Percentiles rank a stretch among this genome's conserved stretches.
These are phyloP conservation scores for Aspergillus nanangensis DNA, from an alignment of 495 filamentous ascomycete species.

Conservation along the genomic window DNA sequence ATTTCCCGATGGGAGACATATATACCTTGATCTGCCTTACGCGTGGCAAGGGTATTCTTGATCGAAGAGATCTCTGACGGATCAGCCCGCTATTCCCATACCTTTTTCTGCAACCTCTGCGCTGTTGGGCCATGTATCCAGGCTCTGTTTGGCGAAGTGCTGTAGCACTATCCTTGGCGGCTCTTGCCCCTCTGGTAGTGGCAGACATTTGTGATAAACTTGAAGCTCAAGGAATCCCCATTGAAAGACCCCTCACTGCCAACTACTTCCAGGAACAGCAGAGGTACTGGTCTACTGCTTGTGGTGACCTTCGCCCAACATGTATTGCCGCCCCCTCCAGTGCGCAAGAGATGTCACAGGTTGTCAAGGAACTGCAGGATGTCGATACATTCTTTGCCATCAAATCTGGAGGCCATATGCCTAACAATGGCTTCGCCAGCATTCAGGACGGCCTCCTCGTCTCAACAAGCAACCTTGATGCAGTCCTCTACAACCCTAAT, in stretches of 20 bases:
- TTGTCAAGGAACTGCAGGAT: conserved; percentile 34
- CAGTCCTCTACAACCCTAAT: conserved; percentile 28
- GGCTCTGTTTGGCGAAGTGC: conserved; percentile 15
- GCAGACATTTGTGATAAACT: conserved; percentile 37
- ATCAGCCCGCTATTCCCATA: too few relatives aligned
- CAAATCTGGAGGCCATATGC: conserved; percentile 43
- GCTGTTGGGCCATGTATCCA: background rate
- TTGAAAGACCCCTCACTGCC: conserved; percentile 24
- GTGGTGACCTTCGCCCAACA: conserved; percentile 34
- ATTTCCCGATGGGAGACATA: background rate
- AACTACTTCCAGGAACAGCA: conserved; percentile 23
- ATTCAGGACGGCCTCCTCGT: conserved; percentile 37
- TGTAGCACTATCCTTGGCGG: conserved; percentile 15
- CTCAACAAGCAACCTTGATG: conserved; percentile 34
- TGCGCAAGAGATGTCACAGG: conserved; percentile 30
- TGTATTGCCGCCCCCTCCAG: conserved; percentile 37
- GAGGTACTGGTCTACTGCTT: conserved; percentile 39
- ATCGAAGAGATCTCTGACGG: too few relatives aligned
- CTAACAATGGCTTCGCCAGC: conserved; percentile 40
- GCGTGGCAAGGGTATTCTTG: too few relatives aligned
- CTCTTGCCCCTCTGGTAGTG: conserved; percentile 14
- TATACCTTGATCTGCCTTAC: too few relatives aligned
- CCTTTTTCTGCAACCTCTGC: background rate
- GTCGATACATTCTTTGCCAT: conserved; percentile 33
- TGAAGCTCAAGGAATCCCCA: conserved; percentile 20